These are phyloP conservation scores for Cyclanthera cordifolia DNA, from an alignment of 306 rosid genomes.

Conservation along the genomic window DNA sequence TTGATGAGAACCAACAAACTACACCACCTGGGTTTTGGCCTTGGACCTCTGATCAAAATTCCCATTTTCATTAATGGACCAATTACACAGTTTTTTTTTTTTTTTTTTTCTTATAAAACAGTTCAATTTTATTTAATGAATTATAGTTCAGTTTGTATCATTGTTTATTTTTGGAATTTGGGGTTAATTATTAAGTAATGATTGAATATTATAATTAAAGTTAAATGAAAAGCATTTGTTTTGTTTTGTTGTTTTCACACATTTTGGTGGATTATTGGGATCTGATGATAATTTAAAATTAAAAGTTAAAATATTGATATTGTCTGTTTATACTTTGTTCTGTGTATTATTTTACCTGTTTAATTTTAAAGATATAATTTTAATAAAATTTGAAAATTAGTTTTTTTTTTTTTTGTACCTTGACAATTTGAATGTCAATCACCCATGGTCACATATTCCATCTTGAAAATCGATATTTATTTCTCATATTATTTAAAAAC, in stretches of 20 bases:
- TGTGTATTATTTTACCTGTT: too few relatives aligned
- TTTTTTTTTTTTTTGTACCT: too few relatives aligned
- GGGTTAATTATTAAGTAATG: background rate
- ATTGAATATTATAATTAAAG: background rate
- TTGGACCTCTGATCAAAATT: slow-evolving; percentile 27
- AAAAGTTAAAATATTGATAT: too few relatives aligned
- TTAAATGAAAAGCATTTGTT: background rate
- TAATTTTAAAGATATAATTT: too few relatives aligned
- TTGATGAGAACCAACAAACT: slow-evolving; percentile 47
- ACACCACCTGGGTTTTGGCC: slow-evolving; percentile 46
- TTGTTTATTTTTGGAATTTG: slow-evolving; percentile 6
- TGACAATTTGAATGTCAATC: too few relatives aligned
- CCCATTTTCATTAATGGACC: background rate
- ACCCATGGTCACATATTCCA: too few relatives aligned
- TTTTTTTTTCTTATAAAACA: background rate
- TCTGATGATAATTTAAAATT: background rate
- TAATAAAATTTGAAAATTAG: too few relatives aligned
- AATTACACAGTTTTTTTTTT: background rate
- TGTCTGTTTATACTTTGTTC: too few relatives aligned
- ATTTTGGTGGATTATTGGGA: background rate
- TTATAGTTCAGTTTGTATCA: background rate
- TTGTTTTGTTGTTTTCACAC: background rate
- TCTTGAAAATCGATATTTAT: too few relatives aligned
- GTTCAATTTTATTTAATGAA: background rate
- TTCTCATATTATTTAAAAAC: too few relatives aligned